A percentile compares a stretch with the other conserved stretches of the same genome.
These are phyloP conservation scores for Murraya koenigii DNA, from an alignment of 345 rosid genomes.

Conservation along the genomic window DNA sequence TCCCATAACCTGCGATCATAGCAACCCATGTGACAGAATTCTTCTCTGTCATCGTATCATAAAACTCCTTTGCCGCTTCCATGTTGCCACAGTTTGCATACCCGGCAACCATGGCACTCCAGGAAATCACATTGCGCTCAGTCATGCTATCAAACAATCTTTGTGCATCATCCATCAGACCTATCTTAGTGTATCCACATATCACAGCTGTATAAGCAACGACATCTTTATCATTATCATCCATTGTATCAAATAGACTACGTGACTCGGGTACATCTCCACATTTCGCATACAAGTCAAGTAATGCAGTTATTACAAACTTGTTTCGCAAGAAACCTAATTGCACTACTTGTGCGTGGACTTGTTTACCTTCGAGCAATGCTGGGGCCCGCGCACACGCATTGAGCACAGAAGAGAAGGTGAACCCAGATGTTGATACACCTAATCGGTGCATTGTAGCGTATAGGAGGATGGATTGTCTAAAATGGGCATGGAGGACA, in stretches of 20 bases:
- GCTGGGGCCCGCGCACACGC: conserved; percentile 57
- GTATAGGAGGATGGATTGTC: conserved; percentile 25
- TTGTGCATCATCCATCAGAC: conserved; percentile 35
- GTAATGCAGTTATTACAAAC: conserved; percentile 45
- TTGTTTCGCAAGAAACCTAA: conserved; percentile 41
- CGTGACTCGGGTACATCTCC: conserved; percentile 41
- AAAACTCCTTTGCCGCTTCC: conserved; percentile 35
- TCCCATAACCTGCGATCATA: conserved; percentile 51
- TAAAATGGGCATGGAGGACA: conserved; percentile 22
- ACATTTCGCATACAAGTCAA: conserved; percentile 47
- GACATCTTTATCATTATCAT: conserved; percentile 43
- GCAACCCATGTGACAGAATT: conserved; percentile 45
- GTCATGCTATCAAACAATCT: conserved; percentile 37
- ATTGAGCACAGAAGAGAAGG: conserved; percentile 67
- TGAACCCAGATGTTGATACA: conserved; percentile 37
- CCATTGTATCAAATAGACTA: conserved; percentile 49
- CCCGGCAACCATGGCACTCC: conserved; percentile 57
- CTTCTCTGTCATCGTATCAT: conserved; percentile 35
- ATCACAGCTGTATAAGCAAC: conserved; percentile 70
- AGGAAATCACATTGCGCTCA: conserved; percentile 35
- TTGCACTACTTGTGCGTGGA: conserved; percentile 49
- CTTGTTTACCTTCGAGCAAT: conserved; percentile 36
- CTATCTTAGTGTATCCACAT: conserved; percentile 49
- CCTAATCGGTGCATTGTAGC: conserved; percentile 31
- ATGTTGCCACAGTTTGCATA: conserved; percentile 45